These are phyloP conservation scores for Sporothrix brunneoviolacea DNA, from an alignment of 2,329 filamentous ascomycete species.

Conservation along the genomic window DNA sequence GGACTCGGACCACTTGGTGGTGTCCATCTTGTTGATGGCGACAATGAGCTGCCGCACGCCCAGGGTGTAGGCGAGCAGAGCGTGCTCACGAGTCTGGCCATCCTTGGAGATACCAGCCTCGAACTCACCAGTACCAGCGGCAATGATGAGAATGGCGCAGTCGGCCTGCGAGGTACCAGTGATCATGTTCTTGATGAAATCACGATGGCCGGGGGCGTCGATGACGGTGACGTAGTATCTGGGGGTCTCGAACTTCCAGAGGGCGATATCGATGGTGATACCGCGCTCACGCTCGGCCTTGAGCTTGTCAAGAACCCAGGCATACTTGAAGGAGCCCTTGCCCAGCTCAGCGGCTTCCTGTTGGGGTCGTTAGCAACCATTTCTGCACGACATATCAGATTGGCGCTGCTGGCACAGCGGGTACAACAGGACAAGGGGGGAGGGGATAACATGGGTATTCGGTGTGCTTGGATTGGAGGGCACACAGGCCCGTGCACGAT, in stretches of 20 bases:
- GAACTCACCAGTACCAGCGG: slow-evolving; percentile 99
- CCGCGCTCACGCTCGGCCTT: slow-evolving; percentile 99
- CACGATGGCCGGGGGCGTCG: slow-evolving; percentile 98
- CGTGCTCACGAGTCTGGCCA: slow-evolving; percentile 99
- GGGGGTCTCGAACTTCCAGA: slow-evolving; percentile 99
- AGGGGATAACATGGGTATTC: background rate
- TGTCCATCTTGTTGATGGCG: slow-evolving; percentile 99
- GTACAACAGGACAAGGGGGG: no score
- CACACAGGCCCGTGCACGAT: slow-evolving; percentile 11
- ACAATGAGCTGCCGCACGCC: slow-evolving; percentile 99
- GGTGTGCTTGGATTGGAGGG: no score
- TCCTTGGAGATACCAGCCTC: slow-evolving; percentile 99
- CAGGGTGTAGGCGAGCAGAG: slow-evolving; percentile 98
- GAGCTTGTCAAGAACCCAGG: slow-evolving; percentile 99
- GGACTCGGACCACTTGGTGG: slow-evolving; percentile 92
- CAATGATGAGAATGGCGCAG: slow-evolving; percentile 99
- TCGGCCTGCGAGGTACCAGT: slow-evolving; percentile 99
- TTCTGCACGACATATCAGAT: no score
- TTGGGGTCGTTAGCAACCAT: slow-evolving; percentile 20
- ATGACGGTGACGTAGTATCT: slow-evolving; percentile 98
- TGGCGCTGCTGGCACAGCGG: no score
- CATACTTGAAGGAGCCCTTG: slow-evolving; percentile 99
- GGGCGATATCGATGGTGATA: slow-evolving; percentile 99
- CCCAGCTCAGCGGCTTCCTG: slow-evolving; percentile 98
- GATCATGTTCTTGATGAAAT: slow-evolving; percentile 99